phyloP scores from a whole-genome alignment of 768 basidiomycete species.

The Pholiota conissans region DNA sequence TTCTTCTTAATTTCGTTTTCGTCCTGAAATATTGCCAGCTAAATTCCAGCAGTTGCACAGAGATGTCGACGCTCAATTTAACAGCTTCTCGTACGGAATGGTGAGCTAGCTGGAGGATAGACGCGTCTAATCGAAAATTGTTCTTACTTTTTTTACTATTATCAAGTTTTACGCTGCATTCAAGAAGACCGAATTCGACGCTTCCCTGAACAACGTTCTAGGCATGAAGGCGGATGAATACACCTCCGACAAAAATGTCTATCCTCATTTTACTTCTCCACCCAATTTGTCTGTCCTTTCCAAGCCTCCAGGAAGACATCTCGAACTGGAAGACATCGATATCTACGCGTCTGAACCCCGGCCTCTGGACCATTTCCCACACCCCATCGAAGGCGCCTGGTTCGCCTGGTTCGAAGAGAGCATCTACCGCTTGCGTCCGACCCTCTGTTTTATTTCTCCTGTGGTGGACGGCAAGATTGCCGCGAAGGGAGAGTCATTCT shows the following conservation, averaged over 20 bases:
- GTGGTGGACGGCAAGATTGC: not conserved
- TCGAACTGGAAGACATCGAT: not conserved
- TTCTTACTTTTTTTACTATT: not conserved
- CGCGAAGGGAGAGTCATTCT: not conserved
- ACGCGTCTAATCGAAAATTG: no score
- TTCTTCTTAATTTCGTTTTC: not conserved
- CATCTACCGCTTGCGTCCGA: not conserved
- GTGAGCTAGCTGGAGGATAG: not conserved
- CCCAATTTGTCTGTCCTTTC: not conserved
- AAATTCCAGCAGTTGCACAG: slow-evolving; percentile 11
- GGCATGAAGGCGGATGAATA: not conserved
- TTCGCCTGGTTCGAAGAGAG: not conserved
- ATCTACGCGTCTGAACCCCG: not conserved
- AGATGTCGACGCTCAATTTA: slow-evolving; percentile 11
- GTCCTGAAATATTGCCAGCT: not conserved
- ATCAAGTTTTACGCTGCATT: slow-evolving; percentile 8
- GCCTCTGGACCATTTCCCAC: not conserved
- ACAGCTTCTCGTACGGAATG: slow-evolving; percentile 15
- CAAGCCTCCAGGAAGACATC: not conserved
- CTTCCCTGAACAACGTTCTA: not conserved
- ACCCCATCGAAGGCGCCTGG: slow-evolving; percentile 4
- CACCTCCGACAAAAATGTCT: not conserved
- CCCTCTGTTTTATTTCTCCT: slow-evolving; percentile 1
- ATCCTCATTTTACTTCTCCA: not conserved
- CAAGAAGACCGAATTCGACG: not conserved